These are phyloP conservation scores for Solanum dulcamara DNA, from an alignment of 257 asterid genomes.

Conservation along the genomic window DNA sequence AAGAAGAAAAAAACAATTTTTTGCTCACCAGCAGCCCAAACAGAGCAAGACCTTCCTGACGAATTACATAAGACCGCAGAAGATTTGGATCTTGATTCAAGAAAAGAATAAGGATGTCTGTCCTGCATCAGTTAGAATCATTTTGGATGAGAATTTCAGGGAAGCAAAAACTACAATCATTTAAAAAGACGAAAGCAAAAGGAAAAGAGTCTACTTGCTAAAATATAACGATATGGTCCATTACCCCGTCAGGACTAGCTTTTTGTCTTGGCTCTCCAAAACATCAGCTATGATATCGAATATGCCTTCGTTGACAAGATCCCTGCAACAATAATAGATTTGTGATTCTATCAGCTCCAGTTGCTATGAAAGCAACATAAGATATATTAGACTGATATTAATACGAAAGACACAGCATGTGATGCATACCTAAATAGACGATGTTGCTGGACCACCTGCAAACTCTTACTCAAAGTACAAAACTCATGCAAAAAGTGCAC, in stretches of 20 bases:
- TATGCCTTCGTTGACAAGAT: slow-evolving; percentile 82
- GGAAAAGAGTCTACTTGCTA: not conserved
- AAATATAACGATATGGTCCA: slow-evolving; percentile 12
- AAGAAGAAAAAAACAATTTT: not conserved
- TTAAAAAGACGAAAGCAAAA: not conserved
- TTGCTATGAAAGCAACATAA: not conserved
- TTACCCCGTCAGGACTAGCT: slow-evolving; percentile 90
- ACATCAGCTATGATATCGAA: slow-evolving; percentile 69
- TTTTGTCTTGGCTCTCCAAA: slow-evolving; percentile 71
- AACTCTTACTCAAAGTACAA: slow-evolving; percentile 83
- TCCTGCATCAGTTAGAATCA: slow-evolving; percentile 65
- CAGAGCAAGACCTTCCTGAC: slow-evolving; percentile 61
- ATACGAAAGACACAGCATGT: not conserved
- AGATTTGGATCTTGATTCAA: slow-evolving; percentile 78
- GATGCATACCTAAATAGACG: slow-evolving; percentile 64
- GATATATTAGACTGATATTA: not conserved
- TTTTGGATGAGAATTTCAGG: slow-evolving; percentile 11
- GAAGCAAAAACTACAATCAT: not conserved
- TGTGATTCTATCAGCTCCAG: not conserved
- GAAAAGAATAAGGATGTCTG: slow-evolving; percentile 74
- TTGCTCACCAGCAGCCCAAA: slow-evolving; percentile 80
- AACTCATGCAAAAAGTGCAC: slow-evolving; percentile 87
- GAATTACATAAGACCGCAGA: slow-evolving; percentile 61
- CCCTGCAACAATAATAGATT: slow-evolving; percentile 37
- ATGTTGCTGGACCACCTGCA: slow-evolving; percentile 89